Percentiles rank a stretch among this genome's conserved stretches.
phyloP scores from a whole-genome alignment of 2,329 filamentous ascomycete species.

The Cryphonectria carpinicola region DNA sequence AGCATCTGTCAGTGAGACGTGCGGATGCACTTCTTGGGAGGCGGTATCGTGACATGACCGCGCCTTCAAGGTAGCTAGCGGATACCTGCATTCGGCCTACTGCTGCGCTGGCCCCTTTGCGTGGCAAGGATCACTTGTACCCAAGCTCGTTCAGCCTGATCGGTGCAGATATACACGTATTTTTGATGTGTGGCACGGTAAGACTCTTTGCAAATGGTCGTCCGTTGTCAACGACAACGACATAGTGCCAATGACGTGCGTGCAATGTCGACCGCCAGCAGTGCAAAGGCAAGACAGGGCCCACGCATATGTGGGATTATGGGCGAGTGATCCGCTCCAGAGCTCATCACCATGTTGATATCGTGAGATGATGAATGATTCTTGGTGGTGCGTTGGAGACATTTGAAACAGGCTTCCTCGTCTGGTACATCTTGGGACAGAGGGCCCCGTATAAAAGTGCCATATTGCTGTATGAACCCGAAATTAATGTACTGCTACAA shows the following conservation, averaged over 20 bases:
- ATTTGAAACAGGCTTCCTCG: background rate
- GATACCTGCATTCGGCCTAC: conserved; percentile 21
- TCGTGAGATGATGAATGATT: background rate
- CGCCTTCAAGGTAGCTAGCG: conserved; percentile 17
- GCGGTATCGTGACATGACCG: conserved; percentile 16
- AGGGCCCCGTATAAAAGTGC: background rate
- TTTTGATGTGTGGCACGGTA: conserved; percentile 6
- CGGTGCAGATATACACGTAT: conserved; percentile 11
- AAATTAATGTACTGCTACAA: background rate
- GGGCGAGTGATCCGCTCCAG: background rate
- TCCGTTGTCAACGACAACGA: conserved; percentile 2
- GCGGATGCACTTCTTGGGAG: conserved; percentile 15
- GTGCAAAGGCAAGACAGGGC: background rate
- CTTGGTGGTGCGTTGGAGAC: background rate
- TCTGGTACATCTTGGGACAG: background rate
- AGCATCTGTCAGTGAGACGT: conserved; percentile 19
- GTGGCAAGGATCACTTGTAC: conserved; percentile 13
- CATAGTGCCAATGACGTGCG: conserved; percentile 4
- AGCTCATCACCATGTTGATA: background rate
- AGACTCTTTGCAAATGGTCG: conserved; percentile 9
- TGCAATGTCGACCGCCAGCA: conserved; percentile 2
- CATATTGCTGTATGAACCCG: background rate
- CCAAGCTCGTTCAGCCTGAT: conserved; percentile 5
- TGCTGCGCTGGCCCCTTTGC: background rate
- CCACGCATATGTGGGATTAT: background rate